Evolutionary conservation across 2,329 filamentous ascomycete genomes (phyloP), one percentile per base, ranked within the genome.

Genomic region (Penicillium palitans): DNA sequence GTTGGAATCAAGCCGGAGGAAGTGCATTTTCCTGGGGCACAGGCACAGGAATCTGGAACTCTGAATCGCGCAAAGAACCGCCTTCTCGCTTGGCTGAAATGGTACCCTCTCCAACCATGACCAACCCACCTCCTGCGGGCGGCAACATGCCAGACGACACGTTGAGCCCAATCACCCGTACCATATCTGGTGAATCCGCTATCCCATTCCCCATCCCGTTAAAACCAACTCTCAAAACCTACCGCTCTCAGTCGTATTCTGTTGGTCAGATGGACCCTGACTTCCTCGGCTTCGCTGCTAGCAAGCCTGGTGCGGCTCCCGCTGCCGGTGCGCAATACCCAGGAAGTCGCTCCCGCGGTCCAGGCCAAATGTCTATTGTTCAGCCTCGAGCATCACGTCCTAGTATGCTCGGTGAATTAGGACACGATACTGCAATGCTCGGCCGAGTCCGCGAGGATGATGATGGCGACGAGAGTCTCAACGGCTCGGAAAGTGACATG

Each of bases 171-270:
- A 76, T 78, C 13, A 71, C 76, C 57, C 73, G 75, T 59, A 72
- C 78, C 52, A 71, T 77, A 59, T 68, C 78, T 58, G 78, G 76
- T 33, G 83, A 93, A 62, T 76, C 80, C 9, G 71, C 79, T 7
- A 90, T 96, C 54, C 90, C 91, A 1, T 96, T 96, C 69, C 84
- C 90, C 7, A 96, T 96, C 65, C 92, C 92, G 4, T 81, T 96
- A 21, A 90, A 96, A 62, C 92, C 93, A 0, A 95, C 91, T 0
- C 90, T 90, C 2, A 98, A 98, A 75, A 92, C 91, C 1, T 95
- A 96, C 68, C 88, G 95, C 44, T 99, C 95, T 6, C 91, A 97
- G 74, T 98, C 95, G 5, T 98, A 98, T 75, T 98, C 93, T 0
- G 93, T 96, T 48, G 93, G 93, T 5, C 93, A 97, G 72, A 81